phyloP scores from a whole-genome alignment of 805 yeast species.

The Lachancea dasiensis region DNA sequence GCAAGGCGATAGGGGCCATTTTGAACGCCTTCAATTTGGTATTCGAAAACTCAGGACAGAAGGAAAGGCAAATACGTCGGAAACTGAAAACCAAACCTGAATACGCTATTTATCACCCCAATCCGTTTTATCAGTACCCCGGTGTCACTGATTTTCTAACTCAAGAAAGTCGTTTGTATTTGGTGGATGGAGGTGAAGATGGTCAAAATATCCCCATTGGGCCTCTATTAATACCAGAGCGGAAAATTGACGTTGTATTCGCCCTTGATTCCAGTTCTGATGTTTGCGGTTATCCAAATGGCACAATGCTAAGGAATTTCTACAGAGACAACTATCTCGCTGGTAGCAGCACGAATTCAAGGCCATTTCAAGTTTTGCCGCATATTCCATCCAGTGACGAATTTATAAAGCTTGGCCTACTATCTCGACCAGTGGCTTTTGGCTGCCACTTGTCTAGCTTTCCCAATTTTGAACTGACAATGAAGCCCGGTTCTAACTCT shows the following conservation, averaged over 20 bases:
- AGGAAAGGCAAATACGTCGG: constrained; percentile 13
- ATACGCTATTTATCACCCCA: constrained; percentile 55
- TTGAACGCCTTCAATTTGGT: constrained; percentile 21
- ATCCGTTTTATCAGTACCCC: constrained; percentile 45
- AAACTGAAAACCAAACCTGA: constrained; percentile 35
- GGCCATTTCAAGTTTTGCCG: constrained; percentile 8
- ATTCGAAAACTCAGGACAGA: constrained; percentile 1
- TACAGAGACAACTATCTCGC: constrained; percentile 11
- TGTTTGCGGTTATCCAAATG: constrained; percentile 50
- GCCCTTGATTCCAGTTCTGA: constrained; percentile 59
- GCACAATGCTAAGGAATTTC: constrained; percentile 42
- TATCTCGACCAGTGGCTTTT: constrained; percentile 64
- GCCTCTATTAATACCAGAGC: constrained; percentile 56
- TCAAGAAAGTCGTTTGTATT: constrained; percentile 30
- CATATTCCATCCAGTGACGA: constrained; percentile 9
- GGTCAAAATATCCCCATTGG: constrained; percentile 63
- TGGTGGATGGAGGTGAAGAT: constrained; percentile 82
- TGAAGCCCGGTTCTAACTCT: constrained; percentile 5
- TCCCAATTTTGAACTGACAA: neutral
- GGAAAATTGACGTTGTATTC: constrained; percentile 57
- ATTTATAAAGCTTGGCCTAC: neutral
- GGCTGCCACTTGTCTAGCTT: constrained; percentile 54
- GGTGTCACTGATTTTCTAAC: constrained; percentile 22
- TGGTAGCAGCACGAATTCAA: neutral
- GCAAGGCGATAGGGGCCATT: constrained; percentile 32